Evolutionary conservation across 208 protist species (phyloP).

Genomic region (Crithidia mellificae): DNA sequence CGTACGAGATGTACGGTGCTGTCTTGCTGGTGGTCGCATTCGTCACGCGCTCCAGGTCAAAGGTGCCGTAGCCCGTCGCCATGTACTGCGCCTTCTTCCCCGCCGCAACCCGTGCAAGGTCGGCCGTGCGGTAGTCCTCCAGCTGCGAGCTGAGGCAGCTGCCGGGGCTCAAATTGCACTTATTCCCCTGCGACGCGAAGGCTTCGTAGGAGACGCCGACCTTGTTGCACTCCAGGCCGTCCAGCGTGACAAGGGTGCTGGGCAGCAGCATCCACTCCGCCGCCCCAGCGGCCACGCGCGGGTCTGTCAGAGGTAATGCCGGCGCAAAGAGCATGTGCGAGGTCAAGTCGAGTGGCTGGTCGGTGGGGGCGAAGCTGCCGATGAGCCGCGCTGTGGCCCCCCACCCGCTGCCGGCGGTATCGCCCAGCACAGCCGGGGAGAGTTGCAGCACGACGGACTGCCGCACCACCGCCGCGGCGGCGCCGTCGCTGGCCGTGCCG

Average conservation of each 20-base stretch:
- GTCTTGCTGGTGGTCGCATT: constrained; percentile 6
- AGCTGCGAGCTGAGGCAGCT: constrained; percentile 84
- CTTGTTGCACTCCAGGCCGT: constrained; percentile 87
- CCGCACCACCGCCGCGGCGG: neutral
- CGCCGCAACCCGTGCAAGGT: constrained; percentile 42
- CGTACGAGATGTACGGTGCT: constrained; percentile 66
- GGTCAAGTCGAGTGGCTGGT: constrained; percentile 59
- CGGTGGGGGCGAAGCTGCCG: constrained; percentile 65
- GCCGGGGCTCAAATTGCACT: constrained; percentile 57
- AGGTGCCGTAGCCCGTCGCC: constrained; percentile 56
- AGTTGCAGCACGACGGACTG: constrained; percentile 45
- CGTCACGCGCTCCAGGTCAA: constrained; percentile 30
- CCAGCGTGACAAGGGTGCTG: constrained; percentile 56
- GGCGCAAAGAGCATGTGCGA: constrained; percentile 81
- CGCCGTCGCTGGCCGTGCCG: constrained; percentile 4
- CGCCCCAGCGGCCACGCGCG: constrained; percentile 47
- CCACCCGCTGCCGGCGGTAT: constrained; percentile 33
- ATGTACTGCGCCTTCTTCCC: constrained; percentile 62
- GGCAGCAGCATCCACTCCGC: constrained; percentile 83
- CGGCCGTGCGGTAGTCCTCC: constrained; percentile 68
- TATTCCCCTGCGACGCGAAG: constrained; percentile 73
- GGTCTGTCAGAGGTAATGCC: constrained; percentile 29
- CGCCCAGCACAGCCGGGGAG: constrained; percentile 44
- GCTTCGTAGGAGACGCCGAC: constrained; percentile 89
- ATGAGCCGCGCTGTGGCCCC: constrained; percentile 60